A percentile compares a stretch with the other conserved stretches of the same genome.
These are phyloP conservation scores for Xylaria digitata DNA, from an alignment of 2,329 filamentous ascomycete genomes.

Conservation along the genomic window DNA sequence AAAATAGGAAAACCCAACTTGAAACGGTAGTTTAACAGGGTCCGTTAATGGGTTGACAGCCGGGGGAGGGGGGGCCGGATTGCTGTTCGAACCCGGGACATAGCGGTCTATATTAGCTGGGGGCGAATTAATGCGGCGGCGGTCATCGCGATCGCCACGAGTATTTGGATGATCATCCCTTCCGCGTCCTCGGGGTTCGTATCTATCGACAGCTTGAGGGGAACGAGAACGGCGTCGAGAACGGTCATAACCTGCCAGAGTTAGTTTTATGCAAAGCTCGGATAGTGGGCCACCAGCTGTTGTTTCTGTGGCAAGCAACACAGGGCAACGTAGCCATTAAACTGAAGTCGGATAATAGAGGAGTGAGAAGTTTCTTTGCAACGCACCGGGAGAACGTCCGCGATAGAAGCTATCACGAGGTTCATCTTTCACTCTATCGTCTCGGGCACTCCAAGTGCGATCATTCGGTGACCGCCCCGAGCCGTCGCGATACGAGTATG, in stretches of 20 bases:
- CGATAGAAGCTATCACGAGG: constrained; percentile 72
- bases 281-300: background rate
- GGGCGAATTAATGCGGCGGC: constrained; percentile 70
- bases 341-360: constrained; percentile 35
- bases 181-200: constrained; percentile 74
- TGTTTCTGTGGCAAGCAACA: background rate
- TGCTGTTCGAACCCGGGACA: constrained; percentile 76
- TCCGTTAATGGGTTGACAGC: constrained; percentile 76
- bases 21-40: constrained; percentile 77
- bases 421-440: constrained; percentile 65
- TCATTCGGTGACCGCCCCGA: constrained; percentile 65
- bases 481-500: constrained; percentile 65
- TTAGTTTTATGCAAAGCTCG: constrained; percentile 37
- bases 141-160: constrained; percentile 67
- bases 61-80: constrained; percentile 57
- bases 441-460: constrained; percentile 63
- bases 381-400: constrained; percentile 77
- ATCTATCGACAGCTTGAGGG: constrained; percentile 77
- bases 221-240: constrained; percentile 75
- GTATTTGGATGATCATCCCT: constrained; percentile 73
- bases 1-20: constrained; percentile 87
- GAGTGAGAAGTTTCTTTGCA: constrained; percentile 19
- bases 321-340: background rate
- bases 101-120: constrained; percentile 85
- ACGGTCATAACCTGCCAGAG: constrained; percentile 64